Percentiles rank a stretch among this genome's conserved stretches.
Evolutionary conservation across 495 filamentous ascomycete genomes (phyloP).

Genomic region (Sordaria brevicollis): DNA sequence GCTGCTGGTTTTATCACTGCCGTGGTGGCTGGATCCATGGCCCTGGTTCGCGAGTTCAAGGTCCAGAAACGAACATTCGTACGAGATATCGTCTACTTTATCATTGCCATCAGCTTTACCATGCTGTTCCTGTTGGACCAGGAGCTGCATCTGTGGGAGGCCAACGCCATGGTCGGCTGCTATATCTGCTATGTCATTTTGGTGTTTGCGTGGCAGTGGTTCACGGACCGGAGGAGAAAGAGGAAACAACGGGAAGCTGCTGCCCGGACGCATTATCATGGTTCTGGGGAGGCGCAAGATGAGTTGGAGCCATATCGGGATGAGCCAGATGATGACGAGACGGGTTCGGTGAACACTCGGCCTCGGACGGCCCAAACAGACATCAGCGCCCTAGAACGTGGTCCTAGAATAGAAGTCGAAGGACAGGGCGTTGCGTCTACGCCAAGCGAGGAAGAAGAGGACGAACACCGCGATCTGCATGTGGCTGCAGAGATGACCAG

Average conservation of each 20-base stretch:
- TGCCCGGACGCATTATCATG: slow-evolving; percentile 62
- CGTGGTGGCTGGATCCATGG: slow-evolving; percentile 98
- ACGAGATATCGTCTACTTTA: slow-evolving; percentile 88
- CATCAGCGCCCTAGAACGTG: slow-evolving; percentile 62
- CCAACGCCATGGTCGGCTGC: slow-evolving; percentile 77
- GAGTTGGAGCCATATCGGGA: slow-evolving; percentile 63
- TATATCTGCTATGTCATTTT: slow-evolving; percentile 85
- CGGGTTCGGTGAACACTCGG: slow-evolving; percentile 28
- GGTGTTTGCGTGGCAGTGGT: slow-evolving; percentile 92
- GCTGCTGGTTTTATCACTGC: slow-evolving; percentile 95
- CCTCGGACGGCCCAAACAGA: slow-evolving; percentile 29
- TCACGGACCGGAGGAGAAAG: slow-evolving; percentile 49
- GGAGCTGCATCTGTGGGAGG: slow-evolving; percentile 77
- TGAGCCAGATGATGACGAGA: slow-evolving; percentile 50
- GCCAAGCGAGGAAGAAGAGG: slow-evolving; percentile 58
- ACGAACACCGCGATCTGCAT: slow-evolving; percentile 59
- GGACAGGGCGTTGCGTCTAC: slow-evolving; percentile 36
- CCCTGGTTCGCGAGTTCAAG: slow-evolving; percentile 82
- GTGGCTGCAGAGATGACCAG: slow-evolving; percentile 74
- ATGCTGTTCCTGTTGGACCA: slow-evolving; percentile 85
- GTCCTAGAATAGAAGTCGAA: slow-evolving; percentile 38
- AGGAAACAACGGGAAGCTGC: slow-evolving; percentile 53
- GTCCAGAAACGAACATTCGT: slow-evolving; percentile 83
- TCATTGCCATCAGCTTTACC: slow-evolving; percentile 76
- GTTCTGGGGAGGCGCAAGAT: slow-evolving; percentile 35